Base-by-base conservation (phyloP, 2,329 filamentous ascomycete genomes). In the Beauveria asiatica region DNA sequence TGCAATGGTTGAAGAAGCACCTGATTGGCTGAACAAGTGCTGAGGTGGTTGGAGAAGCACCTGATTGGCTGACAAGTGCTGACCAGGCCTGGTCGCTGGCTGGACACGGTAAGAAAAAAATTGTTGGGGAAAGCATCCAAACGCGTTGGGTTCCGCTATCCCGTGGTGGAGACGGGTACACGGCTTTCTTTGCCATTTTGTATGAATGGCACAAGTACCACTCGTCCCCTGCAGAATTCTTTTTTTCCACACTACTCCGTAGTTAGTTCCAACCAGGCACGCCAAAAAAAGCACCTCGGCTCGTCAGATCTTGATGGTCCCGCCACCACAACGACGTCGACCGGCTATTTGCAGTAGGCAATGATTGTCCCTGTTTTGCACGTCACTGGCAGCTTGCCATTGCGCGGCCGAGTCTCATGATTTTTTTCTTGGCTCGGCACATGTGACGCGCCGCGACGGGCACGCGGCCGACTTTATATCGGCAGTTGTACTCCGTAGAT, bases 221-320 rank as follows among this genome's bases (percentile, higher is more conserved):
- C 7, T 11, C 3, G 3, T 49, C 19, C 55, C 55, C 44, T 57
- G 55, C 55, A 57, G 11, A 57, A 37, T 45, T 30, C 45, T 30
- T 48, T 57, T 37, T 49, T 57, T 27, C 21, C 44, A 19, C 30
- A 30, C 54, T 48, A n/a, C n/a, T n/a, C n/a, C n/a, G n/a, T n/a
- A n/a, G n/a, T n/a, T n/a, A 49, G 44, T 11, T 19, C 25, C 44
- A 41, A 11, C 17, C 19, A 23, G 50, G 51, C 27, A 56, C 27
- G 44, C 53, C 25, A 13, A 44, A n/a, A 51, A 49, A 58, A 58
- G 46, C 56, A 58, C 56, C 56, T 58, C 56, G 56, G 56, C 56
- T 49, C 55, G 33, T 37, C 44, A 33, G 54, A 57, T 57, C 54
- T 57, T 13, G 45, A 50, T 57, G 44, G 44, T 37, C 27, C 42